Percentiles rank a stretch among this genome's conserved stretches.
phyloP scores from a whole-genome alignment of 1,284 basidiomycete species.

The Cystobasidium sp. region DNA sequence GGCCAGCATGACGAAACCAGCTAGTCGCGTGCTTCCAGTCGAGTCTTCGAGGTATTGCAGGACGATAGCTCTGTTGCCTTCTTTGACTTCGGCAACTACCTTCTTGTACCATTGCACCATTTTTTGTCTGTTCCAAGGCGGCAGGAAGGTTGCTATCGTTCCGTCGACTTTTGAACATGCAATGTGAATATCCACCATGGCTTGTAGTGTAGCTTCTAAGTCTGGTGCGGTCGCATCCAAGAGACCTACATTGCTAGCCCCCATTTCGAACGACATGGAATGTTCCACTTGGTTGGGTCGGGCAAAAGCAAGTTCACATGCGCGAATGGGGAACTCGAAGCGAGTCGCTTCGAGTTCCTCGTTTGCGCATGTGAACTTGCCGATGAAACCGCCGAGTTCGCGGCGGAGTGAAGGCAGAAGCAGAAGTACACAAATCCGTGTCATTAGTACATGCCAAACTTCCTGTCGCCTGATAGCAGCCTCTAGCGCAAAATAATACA shows the following conservation, averaged over 20 bases:
- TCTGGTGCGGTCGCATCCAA: neutral
- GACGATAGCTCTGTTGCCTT: conserved; percentile 23
- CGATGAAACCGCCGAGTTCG: too few species aligned
- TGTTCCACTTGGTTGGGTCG: too few species aligned
- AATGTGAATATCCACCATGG: conserved; percentile 34
- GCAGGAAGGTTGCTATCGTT: conserved; percentile 36
- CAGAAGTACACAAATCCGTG: too few species aligned
- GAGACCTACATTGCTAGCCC: neutral
- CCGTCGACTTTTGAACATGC: conserved; percentile 27
- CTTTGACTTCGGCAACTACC: neutral
- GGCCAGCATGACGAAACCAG: conserved; percentile 34
- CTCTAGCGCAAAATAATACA: too few species aligned
- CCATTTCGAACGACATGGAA: neutral
- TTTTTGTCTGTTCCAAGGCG: conserved; percentile 20
- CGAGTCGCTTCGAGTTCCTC: too few species aligned
- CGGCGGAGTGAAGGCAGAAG: too few species aligned
- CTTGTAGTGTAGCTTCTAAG: neutral
- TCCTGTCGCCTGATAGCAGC: too few species aligned
- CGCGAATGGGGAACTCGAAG: too few species aligned
- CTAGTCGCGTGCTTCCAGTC: neutral
- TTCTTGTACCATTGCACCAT: conserved; percentile 14
- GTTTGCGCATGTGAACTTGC: too few species aligned
- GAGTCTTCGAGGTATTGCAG: neutral
- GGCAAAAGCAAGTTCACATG: too few species aligned
- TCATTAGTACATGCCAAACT: too few species aligned